Percentiles rank a stretch among this genome's conserved stretches.
These are phyloP conservation scores for Musa acuminata DNA, from an alignment of 176 grass and related monocot species.

Conservation along the genomic window DNA sequence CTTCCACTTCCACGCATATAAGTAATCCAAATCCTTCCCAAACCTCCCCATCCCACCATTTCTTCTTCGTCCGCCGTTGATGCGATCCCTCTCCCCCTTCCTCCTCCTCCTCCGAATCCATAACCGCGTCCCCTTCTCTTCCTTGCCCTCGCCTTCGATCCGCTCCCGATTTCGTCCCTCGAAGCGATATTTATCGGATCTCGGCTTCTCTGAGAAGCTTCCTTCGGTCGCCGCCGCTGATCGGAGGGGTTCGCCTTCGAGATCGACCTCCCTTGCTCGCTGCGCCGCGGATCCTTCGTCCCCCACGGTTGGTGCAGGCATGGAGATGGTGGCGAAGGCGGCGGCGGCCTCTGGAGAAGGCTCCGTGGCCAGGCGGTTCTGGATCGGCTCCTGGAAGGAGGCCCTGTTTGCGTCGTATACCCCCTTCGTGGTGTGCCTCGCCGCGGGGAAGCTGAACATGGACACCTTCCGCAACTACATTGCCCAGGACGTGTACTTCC, in stretches of 20 bases:
- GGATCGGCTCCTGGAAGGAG: constrained; percentile 43
- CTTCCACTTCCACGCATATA: neutral
- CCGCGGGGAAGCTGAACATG: constrained; percentile 48
- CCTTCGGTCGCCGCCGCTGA: too few species aligned
- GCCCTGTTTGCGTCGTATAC: constrained; percentile 60
- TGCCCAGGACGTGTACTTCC: constrained; percentile 77
- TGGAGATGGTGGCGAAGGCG: constrained; percentile 8
- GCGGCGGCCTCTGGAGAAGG: constrained; percentile 12
- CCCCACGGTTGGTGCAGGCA: neutral
- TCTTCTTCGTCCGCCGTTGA: neutral
- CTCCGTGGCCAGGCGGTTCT: constrained; percentile 18
- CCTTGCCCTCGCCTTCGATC: constrained; percentile 1
- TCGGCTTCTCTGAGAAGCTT: neutral
- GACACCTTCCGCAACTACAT: constrained; percentile 75
- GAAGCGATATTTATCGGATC: neutral
- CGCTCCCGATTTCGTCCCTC: neutral
- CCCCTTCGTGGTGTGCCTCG: constrained; percentile 70
- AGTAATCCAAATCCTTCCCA: neutral
- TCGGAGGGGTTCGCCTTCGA: neutral
- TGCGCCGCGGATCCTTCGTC: neutral
- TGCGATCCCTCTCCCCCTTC: constrained; percentile 26
- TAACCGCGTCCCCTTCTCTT: neutral
- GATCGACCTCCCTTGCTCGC: neutral
- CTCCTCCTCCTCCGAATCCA: constrained; percentile 23
- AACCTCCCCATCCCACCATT: constrained; percentile 11